Percentiles rank a stretch among this genome's conserved stretches.
phyloP scores from a whole-genome alignment of 768 basidiomycete species.

The Pleurotus pulmonarius region DNA sequence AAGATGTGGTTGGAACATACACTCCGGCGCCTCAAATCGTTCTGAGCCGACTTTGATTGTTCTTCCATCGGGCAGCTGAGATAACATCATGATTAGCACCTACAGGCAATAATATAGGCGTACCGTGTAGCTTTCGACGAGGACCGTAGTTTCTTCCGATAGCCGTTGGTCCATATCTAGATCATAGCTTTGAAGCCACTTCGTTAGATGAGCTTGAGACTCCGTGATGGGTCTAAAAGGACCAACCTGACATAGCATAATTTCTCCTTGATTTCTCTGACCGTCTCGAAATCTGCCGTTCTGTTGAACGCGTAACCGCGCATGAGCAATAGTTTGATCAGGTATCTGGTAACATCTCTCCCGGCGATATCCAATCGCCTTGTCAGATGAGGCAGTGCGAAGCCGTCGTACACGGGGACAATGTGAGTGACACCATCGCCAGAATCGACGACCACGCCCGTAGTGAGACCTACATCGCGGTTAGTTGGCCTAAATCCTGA shows the following conservation, averaged over 20 bases:
- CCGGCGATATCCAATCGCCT: slow-evolving; percentile 96
- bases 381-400: slow-evolving; percentile 91
- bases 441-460: slow-evolving; percentile 98
- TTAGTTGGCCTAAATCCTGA: background rate
- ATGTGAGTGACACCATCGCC: slow-evolving; percentile 99
- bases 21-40: slow-evolving; percentile 98
- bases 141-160: slow-evolving; percentile 92
- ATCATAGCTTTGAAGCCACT: slow-evolving; percentile 70
- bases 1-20: slow-evolving; percentile 99
- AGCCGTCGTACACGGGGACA: slow-evolving; percentile 97
- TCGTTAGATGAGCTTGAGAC: slow-evolving; percentile 2
- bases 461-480: slow-evolving; percentile 73
- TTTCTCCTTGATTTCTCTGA: slow-evolving; percentile 98
- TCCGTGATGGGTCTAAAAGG: background rate
- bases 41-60: slow-evolving; percentile 97
- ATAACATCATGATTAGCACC: no score
- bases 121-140: slow-evolving; percentile 96
- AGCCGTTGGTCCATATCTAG: slow-evolving; percentile 92
- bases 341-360: slow-evolving; percentile 95
- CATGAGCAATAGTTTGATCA: slow-evolving; percentile 99
- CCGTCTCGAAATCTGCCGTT: slow-evolving; percentile 99
- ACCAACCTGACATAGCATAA: slow-evolving; percentile 92
- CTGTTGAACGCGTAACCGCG: slow-evolving; percentile 99
- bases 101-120: slow-evolving; percentile 14
- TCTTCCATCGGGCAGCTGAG: slow-evolving; percentile 90